Evolutionary conservation across 129 eudicot genomes (phyloP), one percentile per base, ranked within the genome.

Genomic region (Pseudognaphalium luteoalbum): DNA sequence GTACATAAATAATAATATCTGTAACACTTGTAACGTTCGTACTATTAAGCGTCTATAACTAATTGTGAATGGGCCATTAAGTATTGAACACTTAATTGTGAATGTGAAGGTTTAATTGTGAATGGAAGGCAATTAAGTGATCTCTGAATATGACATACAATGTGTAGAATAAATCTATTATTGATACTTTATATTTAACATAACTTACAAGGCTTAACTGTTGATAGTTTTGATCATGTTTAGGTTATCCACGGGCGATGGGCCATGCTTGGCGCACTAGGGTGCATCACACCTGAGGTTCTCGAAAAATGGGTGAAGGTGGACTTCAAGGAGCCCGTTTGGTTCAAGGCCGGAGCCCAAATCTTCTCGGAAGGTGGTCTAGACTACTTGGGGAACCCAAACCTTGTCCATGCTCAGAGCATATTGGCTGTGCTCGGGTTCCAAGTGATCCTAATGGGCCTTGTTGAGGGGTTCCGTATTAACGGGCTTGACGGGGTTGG

Each of bases 331-430:
- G 96, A 90, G 75, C 93, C 93, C 8, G 93, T 90, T 33, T 88
- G 96, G 96, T 88, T 90, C 88, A 90, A 90, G 72, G 96, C 96
- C 16, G 96, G 96, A 35, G 83, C 96, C 69, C 96, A 88, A 63
- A 90, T 90, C 65, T 90, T 90, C 89, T 77, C 89, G 0, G 96
- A 90, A 73, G 96, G 96, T 3, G 96, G 96, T 19, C 85, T 90
- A 19, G 96, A 90, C 88, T 90, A 90, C 82, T 76, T 90, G 63
- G 96, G 96, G 65, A 90, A 90, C 93, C 96, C 96, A 5, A 90
- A 90, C 81, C 86, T 90, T 7, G 91, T 90, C 57, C 96, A 90
- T 73, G 96, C 96, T 60, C 93, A 90, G 37, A 90, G 96, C 89
- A 90, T 90, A 42, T 81, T 90, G 2, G 96, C 93, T 16, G 93